These are phyloP conservation scores for Dioscorea cayenensis DNA, from an alignment of 116 monocot species.

Conservation along the genomic window DNA sequence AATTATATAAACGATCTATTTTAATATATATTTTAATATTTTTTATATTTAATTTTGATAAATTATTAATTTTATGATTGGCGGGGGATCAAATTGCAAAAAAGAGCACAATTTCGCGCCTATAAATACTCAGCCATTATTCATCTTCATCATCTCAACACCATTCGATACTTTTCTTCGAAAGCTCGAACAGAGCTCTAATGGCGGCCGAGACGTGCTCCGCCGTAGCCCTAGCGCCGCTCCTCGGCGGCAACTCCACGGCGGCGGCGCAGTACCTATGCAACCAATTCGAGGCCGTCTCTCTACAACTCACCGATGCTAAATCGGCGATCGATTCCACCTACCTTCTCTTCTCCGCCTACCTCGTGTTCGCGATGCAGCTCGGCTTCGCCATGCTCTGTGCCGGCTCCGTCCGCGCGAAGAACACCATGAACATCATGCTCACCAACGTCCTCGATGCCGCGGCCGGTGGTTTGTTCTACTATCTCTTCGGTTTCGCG, in stretches of 20 bases:
- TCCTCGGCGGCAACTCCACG: slow-evolving; percentile 16
- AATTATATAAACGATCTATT: too few relatives aligned
- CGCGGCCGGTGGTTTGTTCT: slow-evolving; percentile 58
- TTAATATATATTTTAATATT: too few relatives aligned
- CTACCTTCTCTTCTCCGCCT: slow-evolving; percentile 81
- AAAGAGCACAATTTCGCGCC: not conserved
- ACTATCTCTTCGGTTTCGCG: slow-evolving; percentile 85
- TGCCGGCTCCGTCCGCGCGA: slow-evolving; percentile 84
- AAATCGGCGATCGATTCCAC: slow-evolving; percentile 48
- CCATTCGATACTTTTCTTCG: not conserved
- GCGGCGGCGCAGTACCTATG: slow-evolving; percentile 33
- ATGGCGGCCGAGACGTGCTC: slow-evolving; percentile 17
- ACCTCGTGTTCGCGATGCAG: slow-evolving; percentile 88
- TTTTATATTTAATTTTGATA: too few relatives aligned
- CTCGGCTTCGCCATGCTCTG: slow-evolving; percentile 91
- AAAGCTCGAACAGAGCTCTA: not conserved
- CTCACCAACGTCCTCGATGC: slow-evolving; percentile 89
- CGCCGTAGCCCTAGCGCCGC: slow-evolving; percentile 6
- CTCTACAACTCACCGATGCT: slow-evolving; percentile 24
- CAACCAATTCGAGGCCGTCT: slow-evolving; percentile 15
- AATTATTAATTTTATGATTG: too few relatives aligned
- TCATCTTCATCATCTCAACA: not conserved
- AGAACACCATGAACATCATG: slow-evolving; percentile 95
- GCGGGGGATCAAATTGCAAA: too few relatives aligned
- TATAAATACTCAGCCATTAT: slow-evolving; percentile 1